phyloP scores from a whole-genome alignment of 106 monocot species.

The Gastrodia elata region DNA sequence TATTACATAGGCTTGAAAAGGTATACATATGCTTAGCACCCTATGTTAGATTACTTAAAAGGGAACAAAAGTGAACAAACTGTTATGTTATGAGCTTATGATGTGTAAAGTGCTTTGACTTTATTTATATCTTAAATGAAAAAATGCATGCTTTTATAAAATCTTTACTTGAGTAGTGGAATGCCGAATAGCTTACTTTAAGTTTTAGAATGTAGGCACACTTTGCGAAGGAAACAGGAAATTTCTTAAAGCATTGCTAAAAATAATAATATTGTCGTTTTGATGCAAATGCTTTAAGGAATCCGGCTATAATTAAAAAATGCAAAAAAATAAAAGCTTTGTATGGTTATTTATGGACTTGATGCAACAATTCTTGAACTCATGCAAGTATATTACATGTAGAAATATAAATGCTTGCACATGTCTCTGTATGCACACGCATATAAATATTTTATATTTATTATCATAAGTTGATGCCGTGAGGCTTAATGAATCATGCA shows the following conservation, averaged over 20 bases:
- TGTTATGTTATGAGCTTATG: neutral
- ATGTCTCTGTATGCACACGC: neutral
- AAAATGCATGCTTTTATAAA: neutral
- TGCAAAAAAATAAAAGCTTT: neutral
- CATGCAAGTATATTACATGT: neutral
- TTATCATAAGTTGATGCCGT: neutral
- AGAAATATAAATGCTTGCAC: neutral
- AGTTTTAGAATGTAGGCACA: neutral
- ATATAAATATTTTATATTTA: neutral
- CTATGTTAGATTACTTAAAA: neutral
- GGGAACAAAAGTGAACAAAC: neutral
- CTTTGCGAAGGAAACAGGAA: neutral
- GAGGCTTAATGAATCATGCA: neutral
- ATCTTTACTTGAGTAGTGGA: neutral
- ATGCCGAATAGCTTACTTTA: neutral
- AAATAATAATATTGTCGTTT: neutral
- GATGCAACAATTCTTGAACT: neutral
- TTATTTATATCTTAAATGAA: neutral
- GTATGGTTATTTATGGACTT: neutral
- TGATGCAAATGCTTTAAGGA: neutral
- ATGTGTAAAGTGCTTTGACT: conserved; percentile 1
- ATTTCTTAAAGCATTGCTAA: neutral
- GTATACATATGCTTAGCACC: conserved; percentile 16
- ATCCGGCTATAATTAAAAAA: neutral
- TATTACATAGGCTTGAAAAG: conserved; percentile 87